Percentiles rank a stretch among this genome's conserved stretches.
Conservation (phyloP, 768 basidiomycete genomes). For the Boletus pseudo-olivaceus region DNA sequence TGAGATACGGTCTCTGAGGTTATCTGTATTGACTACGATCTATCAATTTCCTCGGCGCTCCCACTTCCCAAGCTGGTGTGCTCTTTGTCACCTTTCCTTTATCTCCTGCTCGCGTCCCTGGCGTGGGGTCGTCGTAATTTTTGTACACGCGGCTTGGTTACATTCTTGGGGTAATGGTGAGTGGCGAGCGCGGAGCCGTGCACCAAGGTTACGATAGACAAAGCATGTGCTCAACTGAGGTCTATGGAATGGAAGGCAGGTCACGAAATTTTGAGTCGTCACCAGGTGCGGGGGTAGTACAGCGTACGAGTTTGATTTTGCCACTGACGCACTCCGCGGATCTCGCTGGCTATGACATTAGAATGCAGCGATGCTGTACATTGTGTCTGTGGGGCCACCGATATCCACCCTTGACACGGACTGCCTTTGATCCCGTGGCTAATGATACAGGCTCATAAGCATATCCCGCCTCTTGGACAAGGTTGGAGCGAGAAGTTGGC, state of each 20-base stretch:
- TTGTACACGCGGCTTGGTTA: neutral
- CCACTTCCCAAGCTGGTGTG: slow-evolving; percentile 12
- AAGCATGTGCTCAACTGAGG: slow-evolving; percentile 7
- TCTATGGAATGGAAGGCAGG: slow-evolving; percentile 16
- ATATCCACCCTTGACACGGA: slow-evolving; percentile 1
- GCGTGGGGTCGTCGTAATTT: neutral
- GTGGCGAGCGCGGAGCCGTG: slow-evolving; percentile 2
- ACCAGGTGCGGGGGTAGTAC: slow-evolving; percentile 11
- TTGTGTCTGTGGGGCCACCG: slow-evolving; percentile 5
- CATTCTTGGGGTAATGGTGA: slow-evolving; percentile 10
- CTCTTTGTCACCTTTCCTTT: neutral
- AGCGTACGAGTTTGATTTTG: slow-evolving; percentile 8
- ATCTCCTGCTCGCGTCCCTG: neutral
- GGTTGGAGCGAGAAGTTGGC: neutral
- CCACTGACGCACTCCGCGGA: slow-evolving; percentile 18
- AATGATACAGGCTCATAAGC: slow-evolving; percentile 4
- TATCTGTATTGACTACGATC: slow-evolving; percentile 7
- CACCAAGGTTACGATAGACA: too few relatives aligned
- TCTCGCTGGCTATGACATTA: slow-evolving; percentile 4
- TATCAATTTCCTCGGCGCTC: slow-evolving; percentile 13
- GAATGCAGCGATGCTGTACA: slow-evolving; percentile 13
- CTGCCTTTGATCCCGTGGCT: slow-evolving; percentile 11
- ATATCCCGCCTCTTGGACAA: neutral
- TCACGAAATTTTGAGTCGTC: slow-evolving; percentile 2
- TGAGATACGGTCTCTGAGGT: slow-evolving; percentile 5